Evolutionary conservation across 2,329 filamentous ascomycete genomes (phyloP), one percentile per base, ranked within the genome.

Genomic region (Ophiobolus disseminans): DNA sequence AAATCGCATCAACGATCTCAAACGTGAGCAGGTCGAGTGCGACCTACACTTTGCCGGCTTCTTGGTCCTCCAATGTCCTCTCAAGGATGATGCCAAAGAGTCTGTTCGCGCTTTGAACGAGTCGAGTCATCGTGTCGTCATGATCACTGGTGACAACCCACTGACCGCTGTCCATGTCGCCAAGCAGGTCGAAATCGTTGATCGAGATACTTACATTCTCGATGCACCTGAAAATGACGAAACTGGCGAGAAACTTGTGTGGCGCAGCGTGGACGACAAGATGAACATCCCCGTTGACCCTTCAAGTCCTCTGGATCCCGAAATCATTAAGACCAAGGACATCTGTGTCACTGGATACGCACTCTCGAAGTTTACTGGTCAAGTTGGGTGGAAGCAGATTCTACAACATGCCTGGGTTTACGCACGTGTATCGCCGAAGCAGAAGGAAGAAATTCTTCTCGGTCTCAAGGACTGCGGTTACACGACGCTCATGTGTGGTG

Each of bases 101-200:
- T 87, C 94, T 30, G 90, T 99, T 31, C 90, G 89, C 58, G 97
- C 97, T 91, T 83, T 99, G 63, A 99, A 97, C 70, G 94, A 99
- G 79, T 97, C 93, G 75, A 97, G 92, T 76, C 94, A 99, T 74
- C 90, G 94, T 63, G 91, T 96, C 37, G 89, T 99, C 62, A 99
- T 99, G 94, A 99, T 99, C 60, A 99, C 94, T 51, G 94, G 94
- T 70, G 94, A 99, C 74, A 99, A 99, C 73, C 93, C 94, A 10
- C 82, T 99, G 42, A 99, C 94, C 31, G 94, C 94, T 58, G 90
- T 96, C 9, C 93, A 99, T 69, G 94, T 99, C 47, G 94, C 94
- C 13, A 87, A 88, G 53, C 88, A 97, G 72, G 94, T 99, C 20
- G 94, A 99, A 73, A 99, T 99, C 72, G 91, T 99, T 13, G 94